These are phyloP conservation scores for Eragrostis curvula DNA, from an alignment of 176 grass and related monocot species.

Conservation along the genomic window DNA sequence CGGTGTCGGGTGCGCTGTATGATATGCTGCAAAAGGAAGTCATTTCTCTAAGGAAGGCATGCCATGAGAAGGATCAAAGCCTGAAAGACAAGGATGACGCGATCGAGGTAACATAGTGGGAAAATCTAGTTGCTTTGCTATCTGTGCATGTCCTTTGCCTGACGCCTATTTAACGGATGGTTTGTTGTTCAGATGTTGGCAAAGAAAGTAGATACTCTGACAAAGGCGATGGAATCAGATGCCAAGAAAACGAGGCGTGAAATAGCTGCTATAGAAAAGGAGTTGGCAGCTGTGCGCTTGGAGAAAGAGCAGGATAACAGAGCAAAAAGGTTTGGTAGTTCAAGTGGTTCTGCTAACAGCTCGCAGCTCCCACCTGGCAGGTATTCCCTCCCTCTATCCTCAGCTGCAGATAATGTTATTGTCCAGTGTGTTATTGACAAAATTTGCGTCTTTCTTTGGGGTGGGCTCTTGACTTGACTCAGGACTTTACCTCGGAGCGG, in stretches of 20 bases:
- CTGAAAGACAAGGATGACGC: conserved; percentile 97
- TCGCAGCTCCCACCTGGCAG: conserved; percentile 69
- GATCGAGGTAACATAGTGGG: conserved; percentile 63
- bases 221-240: conserved; percentile 94
- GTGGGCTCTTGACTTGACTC: not conserved
- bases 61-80: conserved; percentile 88
- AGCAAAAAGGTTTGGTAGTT: conserved; percentile 60
- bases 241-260: conserved; percentile 94
- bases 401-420: not conserved
- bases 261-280: conserved; percentile 87
- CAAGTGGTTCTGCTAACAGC: conserved; percentile 56
- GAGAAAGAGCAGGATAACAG: conserved; percentile 88
- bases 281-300: conserved; percentile 67
- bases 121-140: conserved; percentile 2
- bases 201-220: conserved; percentile 96
- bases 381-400: conserved; percentile 12
- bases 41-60: conserved; percentile 77
- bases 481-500: conserved; percentile 58
- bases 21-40: conserved; percentile 97
- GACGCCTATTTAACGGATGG: conserved; percentile 8
- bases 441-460: not conserved
- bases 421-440: not conserved
- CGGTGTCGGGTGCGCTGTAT: conserved; percentile 82
- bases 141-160: not conserved
- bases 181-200: conserved; percentile 73